A percentile compares a stretch with the other conserved stretches of the same genome.
Evolutionary conservation across 345 rosid genomes (phyloP).

Genomic region (Eucalyptus fibrosa): DNA sequence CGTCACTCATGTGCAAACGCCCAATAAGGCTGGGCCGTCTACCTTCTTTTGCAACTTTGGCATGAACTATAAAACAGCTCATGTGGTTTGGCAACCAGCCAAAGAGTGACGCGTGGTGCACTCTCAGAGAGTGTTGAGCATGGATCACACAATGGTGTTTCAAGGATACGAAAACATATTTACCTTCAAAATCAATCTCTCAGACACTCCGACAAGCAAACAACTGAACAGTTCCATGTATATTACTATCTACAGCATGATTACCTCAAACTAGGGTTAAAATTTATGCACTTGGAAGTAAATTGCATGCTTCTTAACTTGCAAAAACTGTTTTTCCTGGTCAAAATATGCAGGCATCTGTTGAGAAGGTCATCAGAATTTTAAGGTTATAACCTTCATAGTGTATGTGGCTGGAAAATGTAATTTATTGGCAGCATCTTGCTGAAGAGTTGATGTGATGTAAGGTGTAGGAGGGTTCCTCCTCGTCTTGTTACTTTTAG

Average conservation of each 20-base stretch:
- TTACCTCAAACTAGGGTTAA: not conserved
- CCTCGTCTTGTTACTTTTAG: constrained; percentile 37
- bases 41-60: not conserved
- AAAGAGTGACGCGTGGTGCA: not conserved
- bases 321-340: not conserved
- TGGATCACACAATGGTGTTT: not conserved
- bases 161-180: not conserved
- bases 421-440: constrained; percentile 93
- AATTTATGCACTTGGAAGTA: not conserved
- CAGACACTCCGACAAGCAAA: not conserved
- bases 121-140: not conserved
- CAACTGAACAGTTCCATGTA: not conserved
- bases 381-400: constrained; percentile 55
- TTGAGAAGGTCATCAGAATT: not conserved
- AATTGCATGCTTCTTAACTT: not conserved
- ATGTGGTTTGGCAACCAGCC: not conserved
- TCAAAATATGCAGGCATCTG: not conserved
- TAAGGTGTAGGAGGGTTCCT: constrained; percentile 90
- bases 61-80: not conserved
- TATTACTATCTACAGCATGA: not conserved
- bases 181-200: not conserved
- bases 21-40: not conserved
- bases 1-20: not conserved
- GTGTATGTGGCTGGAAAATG: constrained; percentile 61
- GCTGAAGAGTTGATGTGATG: constrained; percentile 97